A percentile compares a stretch with the other conserved stretches of the same genome.
Evolutionary conservation across 345 rosid genomes (phyloP).

Genomic region (Geranium brycei): DNA sequence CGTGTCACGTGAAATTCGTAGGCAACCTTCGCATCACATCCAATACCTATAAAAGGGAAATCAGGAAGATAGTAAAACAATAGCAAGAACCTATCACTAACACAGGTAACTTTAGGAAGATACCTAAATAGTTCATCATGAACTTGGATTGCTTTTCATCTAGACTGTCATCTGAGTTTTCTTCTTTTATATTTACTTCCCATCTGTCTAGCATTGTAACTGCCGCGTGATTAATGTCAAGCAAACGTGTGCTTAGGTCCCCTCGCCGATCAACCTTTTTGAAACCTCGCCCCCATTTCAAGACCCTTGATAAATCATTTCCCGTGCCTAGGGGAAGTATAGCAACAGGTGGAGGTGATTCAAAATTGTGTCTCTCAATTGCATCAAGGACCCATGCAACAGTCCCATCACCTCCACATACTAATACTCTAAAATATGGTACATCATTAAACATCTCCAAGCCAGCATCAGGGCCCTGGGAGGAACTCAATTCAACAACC

Average conservation of each 20-base stretch:
- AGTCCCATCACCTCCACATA: conserved; percentile 85
- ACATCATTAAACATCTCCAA: conserved; percentile 48
- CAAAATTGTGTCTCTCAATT: conserved; percentile 57
- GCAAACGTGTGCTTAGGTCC: conserved; percentile 49
- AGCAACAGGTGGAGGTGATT: conserved; percentile 76
- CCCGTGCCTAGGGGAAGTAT: conserved; percentile 84
- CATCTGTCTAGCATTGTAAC: conserved; percentile 78
- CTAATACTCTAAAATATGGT: conserved; percentile 60
- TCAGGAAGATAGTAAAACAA: conserved; percentile 9
- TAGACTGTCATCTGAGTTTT: conserved; percentile 21
- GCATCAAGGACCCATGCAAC: conserved; percentile 77
- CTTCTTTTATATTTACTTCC: conserved; percentile 49
- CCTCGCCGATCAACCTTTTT: conserved; percentile 53
- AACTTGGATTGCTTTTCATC: conserved; percentile 37
- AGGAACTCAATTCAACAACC: conserved; percentile 64
- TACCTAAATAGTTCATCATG: conserved; percentile 86
- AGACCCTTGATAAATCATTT: conserved; percentile 69
- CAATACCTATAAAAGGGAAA: conserved; percentile 42
- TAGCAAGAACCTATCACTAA: conserved; percentile 8
- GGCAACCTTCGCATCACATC: conserved; percentile 87
- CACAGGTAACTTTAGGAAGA: background rate
- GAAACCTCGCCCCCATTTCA: conserved; percentile 78
- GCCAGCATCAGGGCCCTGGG: conserved; percentile 70
- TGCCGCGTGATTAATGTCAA: conserved; percentile 66
- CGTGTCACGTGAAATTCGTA: conserved; percentile 66